Evolutionary conservation across 306 rosid species (phyloP).

Genomic region (Senna siamea): DNA sequence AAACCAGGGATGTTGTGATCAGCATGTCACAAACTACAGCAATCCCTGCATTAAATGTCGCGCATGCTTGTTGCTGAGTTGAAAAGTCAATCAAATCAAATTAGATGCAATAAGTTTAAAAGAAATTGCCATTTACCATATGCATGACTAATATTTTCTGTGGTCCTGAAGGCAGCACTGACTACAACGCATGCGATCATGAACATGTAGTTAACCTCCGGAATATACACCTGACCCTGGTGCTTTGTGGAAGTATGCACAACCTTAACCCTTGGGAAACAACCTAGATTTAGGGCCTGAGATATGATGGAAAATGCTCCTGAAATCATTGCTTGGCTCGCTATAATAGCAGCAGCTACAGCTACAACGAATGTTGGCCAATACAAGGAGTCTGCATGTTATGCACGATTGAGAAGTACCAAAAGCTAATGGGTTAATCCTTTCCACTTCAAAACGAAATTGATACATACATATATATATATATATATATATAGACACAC

Average conservation of each 20-base stretch:
- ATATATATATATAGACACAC: too few species aligned
- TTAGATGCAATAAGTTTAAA: neutral
- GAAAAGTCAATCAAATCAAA: neutral
- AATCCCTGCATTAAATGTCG: constrained; percentile 52
- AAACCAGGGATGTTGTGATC: constrained; percentile 60
- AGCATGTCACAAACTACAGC: constrained; percentile 79
- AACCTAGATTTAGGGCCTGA: constrained; percentile 71
- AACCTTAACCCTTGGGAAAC: constrained; percentile 85
- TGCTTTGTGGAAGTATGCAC: constrained; percentile 75
- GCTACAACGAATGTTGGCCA: constrained; percentile 93
- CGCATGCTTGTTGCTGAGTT: neutral
- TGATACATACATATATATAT: too few species aligned
- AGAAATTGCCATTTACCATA: constrained; percentile 51
- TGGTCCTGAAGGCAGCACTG: constrained; percentile 66
- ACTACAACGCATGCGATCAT: constrained; percentile 70
- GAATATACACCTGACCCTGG: constrained; percentile 81
- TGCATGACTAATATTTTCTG: constrained; percentile 77
- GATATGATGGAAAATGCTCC: constrained; percentile 81
- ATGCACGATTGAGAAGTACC: neutral
- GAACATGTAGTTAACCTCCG: constrained; percentile 74
- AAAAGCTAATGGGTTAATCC: neutral
- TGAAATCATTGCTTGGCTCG: constrained; percentile 91
- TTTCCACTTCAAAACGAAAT: neutral
- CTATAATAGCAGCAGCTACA: constrained; percentile 76
- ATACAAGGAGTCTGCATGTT: constrained; percentile 58